Conservation (phyloP, 371 early-diverging fungal genomes). For the Mucor irregularis region DNA sequence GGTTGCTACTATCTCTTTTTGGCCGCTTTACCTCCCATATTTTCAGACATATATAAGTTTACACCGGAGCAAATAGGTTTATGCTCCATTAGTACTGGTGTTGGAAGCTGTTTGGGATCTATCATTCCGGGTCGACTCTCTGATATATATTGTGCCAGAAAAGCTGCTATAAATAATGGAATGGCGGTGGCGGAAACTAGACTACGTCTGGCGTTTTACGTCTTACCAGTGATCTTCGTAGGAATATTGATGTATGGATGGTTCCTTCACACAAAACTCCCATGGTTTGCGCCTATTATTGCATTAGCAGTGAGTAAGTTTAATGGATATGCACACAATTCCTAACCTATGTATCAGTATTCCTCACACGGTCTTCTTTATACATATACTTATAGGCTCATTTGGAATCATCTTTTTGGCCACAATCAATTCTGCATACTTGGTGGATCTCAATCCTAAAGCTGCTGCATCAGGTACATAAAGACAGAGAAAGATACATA, state of each 20-base stretch:
- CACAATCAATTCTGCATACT: slow-evolving; percentile 28
- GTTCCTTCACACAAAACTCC: slow-evolving; percentile 26
- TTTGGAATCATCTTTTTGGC: slow-evolving; percentile 32
- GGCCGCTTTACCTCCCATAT: slow-evolving; percentile 44
- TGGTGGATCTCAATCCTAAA: slow-evolving; percentile 24
- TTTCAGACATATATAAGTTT: slow-evolving; percentile 36
- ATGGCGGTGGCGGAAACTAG: slow-evolving; percentile 16
- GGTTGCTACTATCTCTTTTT: slow-evolving; percentile 51
- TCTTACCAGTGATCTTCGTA: slow-evolving; percentile 16
- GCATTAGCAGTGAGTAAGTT: slow-evolving; percentile 21
- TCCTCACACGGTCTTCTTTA: too few relatives aligned
- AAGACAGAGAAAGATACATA: too few relatives aligned
- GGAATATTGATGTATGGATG: slow-evolving; percentile 39
- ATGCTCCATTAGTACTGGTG: slow-evolving; percentile 46
- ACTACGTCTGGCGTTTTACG: slow-evolving; percentile 20
- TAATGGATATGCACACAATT: too few relatives aligned
- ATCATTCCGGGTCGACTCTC: slow-evolving; percentile 34
- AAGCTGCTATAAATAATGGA: slow-evolving; percentile 15
- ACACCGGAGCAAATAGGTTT: slow-evolving; percentile 45
- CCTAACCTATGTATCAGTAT: too few relatives aligned
- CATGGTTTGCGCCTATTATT: too few relatives aligned
- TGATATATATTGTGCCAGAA: slow-evolving; percentile 18
- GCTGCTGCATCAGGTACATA: slow-evolving; percentile 34
- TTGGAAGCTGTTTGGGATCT: slow-evolving; percentile 47
- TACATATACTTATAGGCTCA: slow-evolving; percentile 1